Base-by-base conservation (phyloP, 23 red algal genomes). In the Gracilaria vermiculophylla region DNA sequence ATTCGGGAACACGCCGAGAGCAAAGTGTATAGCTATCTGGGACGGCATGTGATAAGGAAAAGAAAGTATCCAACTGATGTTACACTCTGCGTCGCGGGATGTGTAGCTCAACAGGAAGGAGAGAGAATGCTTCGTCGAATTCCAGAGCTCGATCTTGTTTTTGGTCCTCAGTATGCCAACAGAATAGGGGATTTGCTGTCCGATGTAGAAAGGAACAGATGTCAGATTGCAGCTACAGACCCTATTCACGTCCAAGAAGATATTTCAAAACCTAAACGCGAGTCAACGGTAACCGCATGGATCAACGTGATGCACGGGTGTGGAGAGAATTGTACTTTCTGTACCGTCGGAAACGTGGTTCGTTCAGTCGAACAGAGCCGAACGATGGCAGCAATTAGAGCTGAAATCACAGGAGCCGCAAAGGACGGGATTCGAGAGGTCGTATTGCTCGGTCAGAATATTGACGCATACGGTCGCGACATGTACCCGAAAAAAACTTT, bases 81-180 rank as follows among this genome's bases (percentile, higher is more conserved):
- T 45, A 98, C 91, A 13, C 80, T 98, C 32, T 80, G 90, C 35
- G 96, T 98, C 36, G 92, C 96, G 0, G 96, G 96, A 35, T 98
- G 96, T 84, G 96, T 98, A 15, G 96, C 96, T 35, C 96, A 98
- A 74, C 96, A 98, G 66, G 96, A 98, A 77, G 96, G 96, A 28
- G 91, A 85, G n/a, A 72, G 47, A 47, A 75, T 98, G 69, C 84
- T 98, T 42, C 85, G 96, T n/a, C 81, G 96, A 55, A 71, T 98
- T 24, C 96, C 96, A 19, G 96, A 94, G 50, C 62, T 98, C 25
- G 96, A 98, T 52, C 52, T 98, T 23, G 96, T 98, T 24, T 80
- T 98, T 78, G 96, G 96, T 14, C 96, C 96, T 1, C 96, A 98
- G 88, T 98, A 98, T 60, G 89, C 87, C 0, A 95, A 95, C 52